Base-by-base conservation (phyloP, 2,329 filamentous ascomycete species). In the Mycosphaerelloides madeirae region DNA sequence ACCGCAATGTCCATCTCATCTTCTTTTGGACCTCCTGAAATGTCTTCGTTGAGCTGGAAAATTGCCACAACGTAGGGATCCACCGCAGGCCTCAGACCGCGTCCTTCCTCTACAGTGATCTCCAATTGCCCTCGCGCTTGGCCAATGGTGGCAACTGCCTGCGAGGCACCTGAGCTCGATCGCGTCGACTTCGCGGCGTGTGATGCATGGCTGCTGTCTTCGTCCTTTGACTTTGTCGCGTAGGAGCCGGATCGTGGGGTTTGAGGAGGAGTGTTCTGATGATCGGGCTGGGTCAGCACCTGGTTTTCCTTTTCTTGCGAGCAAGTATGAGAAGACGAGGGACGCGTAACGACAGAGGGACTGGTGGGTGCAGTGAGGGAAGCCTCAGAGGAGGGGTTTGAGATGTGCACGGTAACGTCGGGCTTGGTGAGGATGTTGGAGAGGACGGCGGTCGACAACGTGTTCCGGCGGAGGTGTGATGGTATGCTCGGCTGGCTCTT, bases 21-120 rank as follows among this genome's bases (percentile, higher is more conserved):
- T 43, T 72, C 73, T 53, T 83, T 80, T 11, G 90, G 87, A 2
- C 88, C 88, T 44, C 87, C 84, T 1, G 93, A 97, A 44, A 98
- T 95, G 58, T 95, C 84, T 66, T 98, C 93, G 62, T 91, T 95
- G 65, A 88, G 86, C 66, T 98, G 93, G 62, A 97, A 98, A 19
- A 96, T 90, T 47, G 87, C 95, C 9, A 98, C 89, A 41, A 96
- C 87, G 60, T 98, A 98, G 1, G 93, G 93, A 60, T 96, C 87
- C 47, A 83, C 81, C 62, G 88, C 88, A 46, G 83, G 87, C 49
- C 85, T 79, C 41, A 98, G 70, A 8, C 87, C 87, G 59, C 88
- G 79, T 37, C 85, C 93, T 65, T 96, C 88, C 39, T 83, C 76
- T 43, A 98, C 93, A 63, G 87, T 89, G 58, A 98, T 87, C 28